Evolutionary conservation across 2,329 filamentous ascomycete genomes (phyloP).

Genomic region (Pestalotiopsis sp.): DNA sequence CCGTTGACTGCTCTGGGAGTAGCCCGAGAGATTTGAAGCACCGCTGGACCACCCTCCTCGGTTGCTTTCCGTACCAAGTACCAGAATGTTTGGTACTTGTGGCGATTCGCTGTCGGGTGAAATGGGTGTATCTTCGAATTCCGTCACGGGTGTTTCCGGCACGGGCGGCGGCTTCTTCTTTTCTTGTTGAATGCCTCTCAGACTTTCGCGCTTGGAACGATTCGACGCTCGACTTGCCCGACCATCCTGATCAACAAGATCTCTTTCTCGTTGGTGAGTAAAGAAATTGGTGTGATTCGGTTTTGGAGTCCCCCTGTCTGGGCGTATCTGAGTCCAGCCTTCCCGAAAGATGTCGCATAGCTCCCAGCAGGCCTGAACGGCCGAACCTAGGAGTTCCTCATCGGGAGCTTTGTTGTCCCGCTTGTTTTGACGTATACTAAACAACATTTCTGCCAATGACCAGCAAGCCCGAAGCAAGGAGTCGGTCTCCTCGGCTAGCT

Average conservation of each 20-base stretch:
- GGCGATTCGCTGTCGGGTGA: constrained; percentile 77
- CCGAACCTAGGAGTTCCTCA: constrained; percentile 82
- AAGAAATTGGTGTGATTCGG: constrained; percentile 78
- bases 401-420: constrained; percentile 72
- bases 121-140: constrained; percentile 87
- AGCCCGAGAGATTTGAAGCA: constrained; percentile 75
- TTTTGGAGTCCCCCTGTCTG: constrained; percentile 81
- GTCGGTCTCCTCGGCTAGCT: constrained; percentile 79
- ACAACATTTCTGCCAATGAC: constrained; percentile 89
- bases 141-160: constrained; percentile 90
- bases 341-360: constrained; percentile 90
- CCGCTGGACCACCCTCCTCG: constrained; percentile 77
- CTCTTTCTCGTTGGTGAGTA: constrained; percentile 40
- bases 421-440: constrained; percentile 81
- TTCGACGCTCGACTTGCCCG: constrained; percentile 51
- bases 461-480: constrained; percentile 83
- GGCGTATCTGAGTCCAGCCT: constrained; percentile 86
- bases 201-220: constrained; percentile 55
- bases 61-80: constrained; percentile 70
- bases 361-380: constrained; percentile 93
- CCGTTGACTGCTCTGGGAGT: constrained; percentile 68
- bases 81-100: constrained; percentile 82
- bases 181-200: constrained; percentile 50
- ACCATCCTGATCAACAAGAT: constrained; percentile 48
- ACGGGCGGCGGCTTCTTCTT: constrained; percentile 50